A percentile compares a stretch with the other conserved stretches of the same genome.
These are phyloP conservation scores for Nicotiana sylvestris DNA, from an alignment of 257 asterid genomes.

Conservation along the genomic window DNA sequence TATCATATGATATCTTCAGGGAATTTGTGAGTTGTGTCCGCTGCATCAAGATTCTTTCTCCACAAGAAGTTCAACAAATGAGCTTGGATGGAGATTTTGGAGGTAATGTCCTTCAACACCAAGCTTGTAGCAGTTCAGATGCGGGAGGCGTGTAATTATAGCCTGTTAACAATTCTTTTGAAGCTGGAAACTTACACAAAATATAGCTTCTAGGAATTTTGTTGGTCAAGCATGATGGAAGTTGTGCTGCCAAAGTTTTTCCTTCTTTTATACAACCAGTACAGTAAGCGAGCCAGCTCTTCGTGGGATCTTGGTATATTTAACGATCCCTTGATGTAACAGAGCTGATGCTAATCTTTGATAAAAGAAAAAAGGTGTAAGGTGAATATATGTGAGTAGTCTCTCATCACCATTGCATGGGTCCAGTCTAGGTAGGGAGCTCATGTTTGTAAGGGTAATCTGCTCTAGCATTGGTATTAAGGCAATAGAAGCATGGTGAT, in stretches of 20 bases:
- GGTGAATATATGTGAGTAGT: neutral
- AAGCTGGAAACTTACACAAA: slow-evolving; percentile 9
- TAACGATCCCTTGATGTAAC: slow-evolving; percentile 4
- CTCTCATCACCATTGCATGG: neutral
- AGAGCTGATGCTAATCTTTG: slow-evolving; percentile 8
- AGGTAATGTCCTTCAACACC: slow-evolving; percentile 47
- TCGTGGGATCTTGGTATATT: slow-evolving; percentile 14
- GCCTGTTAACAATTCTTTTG: slow-evolving; percentile 16
- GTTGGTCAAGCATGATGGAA: neutral
- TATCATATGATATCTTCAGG: slow-evolving; percentile 34
- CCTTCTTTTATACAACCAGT: slow-evolving; percentile 4
- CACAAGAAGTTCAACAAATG: slow-evolving; percentile 93
- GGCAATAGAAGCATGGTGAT: neutral
- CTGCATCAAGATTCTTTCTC: slow-evolving; percentile 88
- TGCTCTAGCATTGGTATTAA: neutral
- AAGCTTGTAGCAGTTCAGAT: slow-evolving; percentile 92
- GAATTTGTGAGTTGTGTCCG: slow-evolving; percentile 87
- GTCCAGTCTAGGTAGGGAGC: neutral
- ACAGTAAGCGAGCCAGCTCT: slow-evolving; percentile 7
- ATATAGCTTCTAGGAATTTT: slow-evolving; percentile 6
- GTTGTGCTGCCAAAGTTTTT: neutral
- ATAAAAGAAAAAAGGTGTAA: neutral
- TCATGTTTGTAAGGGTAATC: neutral
- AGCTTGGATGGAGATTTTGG: slow-evolving; percentile 93
- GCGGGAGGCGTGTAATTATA: slow-evolving; percentile 49